phyloP scores from a whole-genome alignment of 2,329 filamentous ascomycete species.

The Talaromyces sp. region DNA sequence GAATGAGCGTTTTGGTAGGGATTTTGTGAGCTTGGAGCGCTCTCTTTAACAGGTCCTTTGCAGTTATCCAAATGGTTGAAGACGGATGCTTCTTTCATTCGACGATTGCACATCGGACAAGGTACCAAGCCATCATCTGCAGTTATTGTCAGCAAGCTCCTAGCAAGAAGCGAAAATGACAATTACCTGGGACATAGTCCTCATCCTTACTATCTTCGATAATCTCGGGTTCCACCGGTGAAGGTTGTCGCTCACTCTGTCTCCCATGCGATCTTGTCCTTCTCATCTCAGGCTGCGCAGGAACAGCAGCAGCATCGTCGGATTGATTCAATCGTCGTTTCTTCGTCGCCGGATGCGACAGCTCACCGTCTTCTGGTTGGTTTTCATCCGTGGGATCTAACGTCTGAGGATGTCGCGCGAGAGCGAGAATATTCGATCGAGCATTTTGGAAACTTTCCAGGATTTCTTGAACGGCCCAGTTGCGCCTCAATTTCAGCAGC shows the following conservation, averaged over 20 bases:
- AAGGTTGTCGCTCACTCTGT: slow-evolving; percentile 23
- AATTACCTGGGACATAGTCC: slow-evolving; percentile 37
- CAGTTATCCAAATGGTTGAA: slow-evolving; percentile 77
- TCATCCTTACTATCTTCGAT: slow-evolving; percentile 46
- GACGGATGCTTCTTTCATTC: slow-evolving; percentile 77
- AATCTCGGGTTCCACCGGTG: slow-evolving; percentile 27
- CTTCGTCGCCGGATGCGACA: slow-evolving; percentile 31
- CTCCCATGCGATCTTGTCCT: slow-evolving; percentile 38
- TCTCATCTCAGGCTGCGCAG: slow-evolving; percentile 33
- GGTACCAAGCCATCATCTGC: slow-evolving; percentile 71
- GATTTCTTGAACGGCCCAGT: slow-evolving; percentile 80
- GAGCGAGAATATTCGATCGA: slow-evolving; percentile 60
- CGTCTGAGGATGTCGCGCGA: slow-evolving; percentile 60
- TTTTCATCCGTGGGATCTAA: slow-evolving; percentile 33
- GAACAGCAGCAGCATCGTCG: slow-evolving; percentile 39
- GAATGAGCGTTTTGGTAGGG: slow-evolving; percentile 21
- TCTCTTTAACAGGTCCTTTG: slow-evolving; percentile 34
- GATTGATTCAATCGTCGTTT: slow-evolving; percentile 37
- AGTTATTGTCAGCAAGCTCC: slow-evolving; percentile 8
- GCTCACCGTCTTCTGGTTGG: slow-evolving; percentile 40
- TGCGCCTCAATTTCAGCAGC: slow-evolving; percentile 78
- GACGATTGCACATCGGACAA: slow-evolving; percentile 76
- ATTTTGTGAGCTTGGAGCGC: slow-evolving; percentile 23
- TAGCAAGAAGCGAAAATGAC: slow-evolving; percentile 23
- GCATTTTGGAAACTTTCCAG: slow-evolving; percentile 73